Conservation (phyloP, 2,329 filamentous ascomycete species). For the Diplodia intermedia region DNA sequence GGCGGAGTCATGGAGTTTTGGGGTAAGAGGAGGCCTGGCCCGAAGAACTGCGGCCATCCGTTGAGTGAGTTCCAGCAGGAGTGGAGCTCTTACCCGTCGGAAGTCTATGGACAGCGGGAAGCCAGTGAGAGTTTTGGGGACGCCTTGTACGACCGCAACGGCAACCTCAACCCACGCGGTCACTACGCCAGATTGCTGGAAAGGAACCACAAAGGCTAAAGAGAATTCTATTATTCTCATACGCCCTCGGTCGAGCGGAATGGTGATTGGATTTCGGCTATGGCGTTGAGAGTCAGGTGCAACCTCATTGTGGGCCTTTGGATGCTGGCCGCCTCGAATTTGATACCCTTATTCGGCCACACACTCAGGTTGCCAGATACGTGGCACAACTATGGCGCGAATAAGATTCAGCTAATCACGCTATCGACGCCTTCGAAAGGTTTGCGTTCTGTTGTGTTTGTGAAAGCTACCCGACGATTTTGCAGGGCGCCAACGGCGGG, state of each 20-base stretch:
- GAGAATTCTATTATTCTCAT: not conserved
- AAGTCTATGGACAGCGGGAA: constrained; percentile 3
- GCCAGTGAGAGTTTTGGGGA: not conserved
- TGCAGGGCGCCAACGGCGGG: not conserved
- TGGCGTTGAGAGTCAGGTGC: constrained; percentile 25
- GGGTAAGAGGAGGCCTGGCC: constrained; percentile 39
- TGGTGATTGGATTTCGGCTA: not conserved
- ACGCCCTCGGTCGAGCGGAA: constrained; percentile 20
- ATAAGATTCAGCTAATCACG: not conserved
- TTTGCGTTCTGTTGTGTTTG: not conserved
- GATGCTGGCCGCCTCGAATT: not conserved
- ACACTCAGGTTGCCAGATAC: not conserved
- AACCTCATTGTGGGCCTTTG: not conserved
- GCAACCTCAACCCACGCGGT: constrained; percentile 1
- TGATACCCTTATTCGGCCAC: constrained; percentile 2
- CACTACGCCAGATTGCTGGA: not conserved
- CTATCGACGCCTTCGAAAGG: not conserved
- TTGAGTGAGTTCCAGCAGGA: constrained; percentile 41
- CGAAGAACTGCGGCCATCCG: constrained; percentile 35
- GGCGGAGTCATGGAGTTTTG: constrained; percentile 40
- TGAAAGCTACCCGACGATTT: not conserved
- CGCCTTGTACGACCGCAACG: constrained; percentile 8
- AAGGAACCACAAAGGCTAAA: not conserved
- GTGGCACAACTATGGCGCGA: constrained; percentile 4
- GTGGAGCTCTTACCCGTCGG: constrained; percentile 31